A percentile compares a stretch with the other conserved stretches of the same genome.
Evolutionary conservation across 495 filamentous ascomycete genomes (phyloP).

Genomic region (Penicillium cataractarum): DNA sequence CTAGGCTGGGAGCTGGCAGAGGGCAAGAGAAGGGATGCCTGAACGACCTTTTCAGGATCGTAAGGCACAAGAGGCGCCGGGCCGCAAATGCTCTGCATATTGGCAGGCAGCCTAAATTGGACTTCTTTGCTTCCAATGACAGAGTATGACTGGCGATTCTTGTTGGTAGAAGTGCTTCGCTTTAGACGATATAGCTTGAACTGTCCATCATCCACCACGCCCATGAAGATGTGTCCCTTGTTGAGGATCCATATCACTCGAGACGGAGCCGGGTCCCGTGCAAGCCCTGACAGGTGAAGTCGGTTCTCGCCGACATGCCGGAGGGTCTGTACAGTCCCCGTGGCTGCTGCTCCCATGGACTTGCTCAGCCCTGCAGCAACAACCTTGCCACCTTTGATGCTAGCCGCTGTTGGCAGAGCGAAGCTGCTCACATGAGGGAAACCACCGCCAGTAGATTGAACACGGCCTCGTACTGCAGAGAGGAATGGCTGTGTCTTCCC

Average conservation of each 20-base stretch:
- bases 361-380: slow-evolving; percentile 82
- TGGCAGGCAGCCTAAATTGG: slow-evolving; percentile 65
- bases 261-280: slow-evolving; percentile 42
- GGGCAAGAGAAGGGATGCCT: slow-evolving; percentile 40
- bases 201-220: slow-evolving; percentile 40
- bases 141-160: slow-evolving; percentile 52
- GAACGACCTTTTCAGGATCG: slow-evolving; percentile 33
- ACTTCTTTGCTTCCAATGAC: slow-evolving; percentile 60
- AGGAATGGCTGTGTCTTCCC: slow-evolving; percentile 62
- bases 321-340: slow-evolving; percentile 75
- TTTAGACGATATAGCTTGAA: slow-evolving; percentile 71
- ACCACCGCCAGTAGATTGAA: slow-evolving; percentile 52
- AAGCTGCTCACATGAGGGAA: slow-evolving; percentile 50
- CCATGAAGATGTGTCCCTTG: slow-evolving; percentile 43
- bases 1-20: slow-evolving; percentile 37
- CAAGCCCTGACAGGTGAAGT: slow-evolving; percentile 67
- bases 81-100: slow-evolving; percentile 39
- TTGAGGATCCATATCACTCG: slow-evolving; percentile 47
- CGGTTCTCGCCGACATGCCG: slow-evolving; percentile 85
- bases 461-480: slow-evolving; percentile 56
- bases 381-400: slow-evolving; percentile 71
- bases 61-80: slow-evolving; percentile 38
- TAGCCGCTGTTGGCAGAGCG: slow-evolving; percentile 66
- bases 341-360: slow-evolving; percentile 80
- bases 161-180: slow-evolving; percentile 43